Conservation (phyloP, 2,329 filamentous ascomycete species). For the Pseudogymnoascus sp. region DNA sequence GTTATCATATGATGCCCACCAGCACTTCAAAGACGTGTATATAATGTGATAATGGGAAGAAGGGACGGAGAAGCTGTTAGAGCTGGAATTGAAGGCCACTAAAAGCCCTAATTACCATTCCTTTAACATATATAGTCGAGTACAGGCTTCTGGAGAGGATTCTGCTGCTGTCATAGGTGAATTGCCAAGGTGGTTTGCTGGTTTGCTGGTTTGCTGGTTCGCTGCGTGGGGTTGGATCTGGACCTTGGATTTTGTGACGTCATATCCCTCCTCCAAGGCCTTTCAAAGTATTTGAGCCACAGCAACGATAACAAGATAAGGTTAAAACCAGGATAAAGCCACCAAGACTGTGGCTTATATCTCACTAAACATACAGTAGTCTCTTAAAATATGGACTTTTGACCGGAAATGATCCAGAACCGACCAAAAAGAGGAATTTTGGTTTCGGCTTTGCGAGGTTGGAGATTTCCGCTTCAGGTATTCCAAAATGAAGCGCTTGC, state of each 20-base stretch:
- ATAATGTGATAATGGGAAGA: background rate
- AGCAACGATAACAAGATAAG: background rate
- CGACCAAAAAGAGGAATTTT: background rate
- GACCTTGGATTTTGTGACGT: background rate
- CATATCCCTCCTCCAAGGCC: background rate
- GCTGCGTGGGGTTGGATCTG: constrained; percentile 1
- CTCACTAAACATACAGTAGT: background rate
- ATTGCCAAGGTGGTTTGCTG: background rate
- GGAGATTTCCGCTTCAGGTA: background rate
- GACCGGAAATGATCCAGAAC: background rate
- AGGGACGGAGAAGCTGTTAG: background rate
- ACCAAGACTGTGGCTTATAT: background rate
- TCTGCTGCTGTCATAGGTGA: constrained; percentile 1
- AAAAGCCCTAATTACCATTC: background rate
- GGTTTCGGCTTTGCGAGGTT: constrained; percentile 2
- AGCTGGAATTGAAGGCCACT: background rate
- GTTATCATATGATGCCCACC: background rate
- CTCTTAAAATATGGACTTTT: background rate
- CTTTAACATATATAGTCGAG: no score
- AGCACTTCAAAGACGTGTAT: background rate
- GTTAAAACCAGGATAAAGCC: background rate
- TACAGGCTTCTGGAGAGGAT: background rate
- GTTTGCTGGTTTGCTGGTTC: background rate
- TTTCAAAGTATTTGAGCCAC: background rate
- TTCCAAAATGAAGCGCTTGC: background rate